Evolutionary conservation across 2,329 filamentous ascomycete species (phyloP), one percentile per base, ranked within the genome.

Genomic region (Colletotrichum sp.): DNA sequence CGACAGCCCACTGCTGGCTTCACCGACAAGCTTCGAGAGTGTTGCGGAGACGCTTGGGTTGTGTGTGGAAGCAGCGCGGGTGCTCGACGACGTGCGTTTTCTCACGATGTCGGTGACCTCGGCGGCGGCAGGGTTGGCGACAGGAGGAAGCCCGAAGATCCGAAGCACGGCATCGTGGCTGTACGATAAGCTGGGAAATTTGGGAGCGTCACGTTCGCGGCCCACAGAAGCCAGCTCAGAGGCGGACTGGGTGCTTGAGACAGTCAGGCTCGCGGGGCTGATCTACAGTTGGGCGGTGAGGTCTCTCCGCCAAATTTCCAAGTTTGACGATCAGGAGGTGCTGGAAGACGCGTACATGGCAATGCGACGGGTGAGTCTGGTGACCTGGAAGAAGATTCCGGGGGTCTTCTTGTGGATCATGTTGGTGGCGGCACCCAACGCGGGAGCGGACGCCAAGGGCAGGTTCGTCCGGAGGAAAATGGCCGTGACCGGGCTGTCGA

Each of bases 331-430:
- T 24, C 24, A 38, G 4, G n/a, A 43, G 24, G 38, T 77, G 9
- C 73, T 81, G 1, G 73, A 75, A 9, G 65, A 76, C 30, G 78
- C 83, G 9, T 83, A 80, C 73, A 61, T 65, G 24, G 77, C 71
- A 3, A 79, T 83, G 73, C 79, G 78, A 71, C 69, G 66, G 10
- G 79, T 83, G 7, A 78, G 77, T 10, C 67, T 83, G 6, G 77
- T 75, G 18, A 68, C 77, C 5, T 84, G 82, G 82, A 83, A 82
- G 69, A 63, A 70, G 21, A 79, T 80, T 4, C 82, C 81, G 1
- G 82, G 81, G 4, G 78, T 82, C 2, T 83, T 82, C 65, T 73
- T 82, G 26, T 83, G 81, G 81, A 71, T 83, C 34, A 74, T 83
- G 69, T 64, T 82, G 34, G 77, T 81, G 21, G 78, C 78, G 7